Base-by-base conservation (phyloP, 1,139 yeast species). In the Candida frijolesensis region DNA sequence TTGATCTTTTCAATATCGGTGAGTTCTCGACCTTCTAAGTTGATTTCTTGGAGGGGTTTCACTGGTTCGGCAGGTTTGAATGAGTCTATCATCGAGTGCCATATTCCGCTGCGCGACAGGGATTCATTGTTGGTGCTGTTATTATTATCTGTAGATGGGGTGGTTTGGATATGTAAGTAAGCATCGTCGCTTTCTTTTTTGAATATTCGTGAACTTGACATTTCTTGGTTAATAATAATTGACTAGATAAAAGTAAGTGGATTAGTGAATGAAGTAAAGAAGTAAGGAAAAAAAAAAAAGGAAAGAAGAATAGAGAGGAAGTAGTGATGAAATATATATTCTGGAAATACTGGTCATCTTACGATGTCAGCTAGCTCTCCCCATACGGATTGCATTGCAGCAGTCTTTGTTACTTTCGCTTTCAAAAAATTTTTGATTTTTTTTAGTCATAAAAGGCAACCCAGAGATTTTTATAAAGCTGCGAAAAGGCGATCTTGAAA, bases 1-100 rank as follows among this genome's bases (percentile, higher is more conserved):
- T 72, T 72, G 45, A 74, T 74, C 50, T 59, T 67, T 54, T 73
- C 75, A 42, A 72, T 59, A 38, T 70, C 74, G 3, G 71, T 67
- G 39, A 72, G 58, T 18, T 63, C 63, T 35, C 54, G 46, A 30
- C 49, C 59, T 14, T 55, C 59, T 11, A 55, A 57, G 40, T 53
- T 47, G 9, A 63, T 56, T 42, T 58, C 57, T 12, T 42, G 15
- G 19, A 33, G 40, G 6, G 45, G 42, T 30, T 38, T 33, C 8
- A 51, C 34, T 11, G 57, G 58, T 29, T 63, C 55, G 1, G 74
- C 76, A 4, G 72, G 74, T 49, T 67, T 71, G 62, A 71, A 71
- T 1, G 76, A 71, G 51, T 71, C 72, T 48, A 58, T 64, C 55
- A 71, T 62, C 0, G 69, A 60, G 2, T 51, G 44, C 71, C 71